Base-by-base conservation (phyloP, 331 rosid species). In the Acacia pycnantha region DNA sequence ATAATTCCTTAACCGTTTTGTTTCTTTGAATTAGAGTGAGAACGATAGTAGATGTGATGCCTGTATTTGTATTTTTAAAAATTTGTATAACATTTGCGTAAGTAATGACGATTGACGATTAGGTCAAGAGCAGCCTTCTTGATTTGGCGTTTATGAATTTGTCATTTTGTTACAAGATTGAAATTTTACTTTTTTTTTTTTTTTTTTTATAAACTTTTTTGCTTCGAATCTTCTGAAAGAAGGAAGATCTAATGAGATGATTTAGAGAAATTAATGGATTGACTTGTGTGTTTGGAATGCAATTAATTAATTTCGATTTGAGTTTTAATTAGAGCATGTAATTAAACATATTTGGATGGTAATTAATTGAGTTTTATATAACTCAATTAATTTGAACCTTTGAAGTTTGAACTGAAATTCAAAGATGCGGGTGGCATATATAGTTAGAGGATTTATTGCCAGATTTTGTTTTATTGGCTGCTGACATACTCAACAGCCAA, bases 81-180 rank as follows among this genome's bases (percentile, higher is more conserved):
- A 54, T 8, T 7, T 56, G 13, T 22, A 56, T 22, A 3, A 6
- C 29, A 56, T 22, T 8, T 5, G 64, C 22, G 29, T n/a, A n/a
- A n/a, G 64, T 22, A 22, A 58, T 54, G 22, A 22, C 5, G n/a
- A n/a, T n/a, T n/a, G n/a, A n/a, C n/a, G 64, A 22, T 15, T n/a
- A 27, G 3, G 22, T 22, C 8, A 2, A 22, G 29, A 56, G 29
- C 29, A n/a, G 27, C 27, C 64, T n/a, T 56, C 15, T 56, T n/a
- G 64, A 58, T 58, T 58, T 10, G 31, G 29, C 14, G 65, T 58
- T 11, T 9, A 51, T 48, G 9, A 3, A 50, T 43, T 62, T 37
- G 73, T 77, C 77, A 10, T 81, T 6, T 40, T 40, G 14, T 44
- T 43, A 8, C 51, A 65, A 35, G 59, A 72, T 81, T 80, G 84